Evolutionary conservation across 2,329 filamentous ascomycete species (phyloP), one percentile per base, ranked within the genome.

Genomic region (Talaromyces sp.): DNA sequence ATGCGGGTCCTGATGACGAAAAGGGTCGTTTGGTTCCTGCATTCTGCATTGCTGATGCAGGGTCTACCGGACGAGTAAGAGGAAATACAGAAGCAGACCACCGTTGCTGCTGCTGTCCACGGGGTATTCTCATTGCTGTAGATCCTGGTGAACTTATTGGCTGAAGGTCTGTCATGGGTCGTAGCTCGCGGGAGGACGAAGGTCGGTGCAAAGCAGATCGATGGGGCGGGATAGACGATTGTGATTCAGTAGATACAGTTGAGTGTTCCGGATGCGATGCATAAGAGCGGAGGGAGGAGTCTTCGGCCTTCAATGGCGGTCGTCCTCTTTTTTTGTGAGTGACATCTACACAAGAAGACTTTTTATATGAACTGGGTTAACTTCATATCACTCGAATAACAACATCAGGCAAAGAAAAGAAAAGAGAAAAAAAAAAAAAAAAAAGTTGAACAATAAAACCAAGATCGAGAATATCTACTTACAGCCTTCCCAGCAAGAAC

Each of bases 261-360:
- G 62, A 51, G 24, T 63, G 65, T 4, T 70, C 70, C 22, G 67
- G 41, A 37, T 68, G 65, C 4, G 66, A 51, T 14, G 67, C 55
- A 49, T 68, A 71, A 20, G 67, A 58, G 47, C 69, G 62, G 14
- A 71, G 56, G 10, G 70, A 67, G 8, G 70, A 65, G 44, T 76
- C 74, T 41, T 76, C 74, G 36, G 74, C 73, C 53, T 75, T 75
- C 30, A 77, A 56, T 41, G 74, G 74, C 35, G 75, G 75, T 42
- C 75, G 65, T 35, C 75, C 75, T 62, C 76, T 66, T 60, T 78
- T 78, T 59, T 78, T 78, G 57, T 78, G 75, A 41, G 74, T 76
- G 22, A 78, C 76, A 58, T 78, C 76, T 24, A 74, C 66, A 51
- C 75, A 77, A 10, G 73, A 70, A 19, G 70, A 67, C 75, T 77